These are phyloP conservation scores for Neonectria punicea DNA, from an alignment of 2,329 filamentous ascomycete species.

Conservation along the genomic window DNA sequence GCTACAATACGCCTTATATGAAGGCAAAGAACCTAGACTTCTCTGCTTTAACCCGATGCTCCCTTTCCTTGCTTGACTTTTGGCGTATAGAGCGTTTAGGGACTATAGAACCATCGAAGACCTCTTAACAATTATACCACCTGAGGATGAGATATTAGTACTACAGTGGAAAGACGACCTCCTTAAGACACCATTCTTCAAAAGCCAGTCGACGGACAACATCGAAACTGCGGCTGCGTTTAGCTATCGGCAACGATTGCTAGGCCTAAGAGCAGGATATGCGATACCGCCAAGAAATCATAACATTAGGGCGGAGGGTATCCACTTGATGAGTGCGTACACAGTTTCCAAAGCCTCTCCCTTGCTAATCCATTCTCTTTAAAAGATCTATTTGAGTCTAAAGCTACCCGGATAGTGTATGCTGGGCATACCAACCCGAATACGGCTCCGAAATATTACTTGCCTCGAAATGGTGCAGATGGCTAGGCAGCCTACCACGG, in stretches of 20 bases:
- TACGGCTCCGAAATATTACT: background rate
- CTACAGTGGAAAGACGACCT: slow-evolving; percentile 8
- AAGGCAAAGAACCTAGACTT: too few relatives aligned
- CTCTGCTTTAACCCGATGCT: too few relatives aligned
- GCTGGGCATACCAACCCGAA: slow-evolving; percentile 1
- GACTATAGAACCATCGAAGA: slow-evolving; percentile 5
- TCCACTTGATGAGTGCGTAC: slow-evolving; percentile 7
- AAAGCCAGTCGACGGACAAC: slow-evolving; percentile 4
- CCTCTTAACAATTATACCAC: slow-evolving; percentile 7
- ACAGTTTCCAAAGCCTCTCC: background rate
- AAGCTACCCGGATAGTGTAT: slow-evolving; percentile 9
- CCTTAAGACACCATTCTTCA: slow-evolving; percentile 9
- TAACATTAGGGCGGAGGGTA: slow-evolving; percentile 6
- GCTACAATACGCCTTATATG: too few relatives aligned
- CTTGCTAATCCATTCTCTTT: background rate
- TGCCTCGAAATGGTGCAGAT: too few relatives aligned
- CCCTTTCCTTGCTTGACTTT: too few relatives aligned
- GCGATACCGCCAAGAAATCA: background rate
- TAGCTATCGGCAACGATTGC: background rate
- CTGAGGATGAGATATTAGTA: slow-evolving; percentile 8
- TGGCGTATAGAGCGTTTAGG: background rate
- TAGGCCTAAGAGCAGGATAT: slow-evolving; percentile 6
- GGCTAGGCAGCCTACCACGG: slow-evolving; percentile 4
- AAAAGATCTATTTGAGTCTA: slow-evolving; percentile 7
- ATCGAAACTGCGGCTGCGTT: slow-evolving; percentile 6